Evolutionary conservation across 768 basidiomycete species (phyloP).

Genomic region (Rhizopogon sp.): DNA sequence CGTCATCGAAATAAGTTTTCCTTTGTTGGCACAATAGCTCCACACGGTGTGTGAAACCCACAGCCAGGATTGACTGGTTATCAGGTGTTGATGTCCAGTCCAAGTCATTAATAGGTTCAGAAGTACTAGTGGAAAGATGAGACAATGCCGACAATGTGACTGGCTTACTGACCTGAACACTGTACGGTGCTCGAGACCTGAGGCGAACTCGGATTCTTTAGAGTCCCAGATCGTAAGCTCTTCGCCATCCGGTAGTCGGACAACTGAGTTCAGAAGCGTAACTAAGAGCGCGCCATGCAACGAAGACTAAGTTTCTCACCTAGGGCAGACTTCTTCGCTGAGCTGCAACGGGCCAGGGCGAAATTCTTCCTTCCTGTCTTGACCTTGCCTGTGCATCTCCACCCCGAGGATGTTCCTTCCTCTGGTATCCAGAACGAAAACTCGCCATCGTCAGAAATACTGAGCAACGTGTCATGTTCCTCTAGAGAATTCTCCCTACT

Average conservation of each 20-base stretch:
- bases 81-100: constrained; percentile 94
- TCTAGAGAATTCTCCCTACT: constrained; percentile 40
- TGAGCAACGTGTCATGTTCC: constrained; percentile 71
- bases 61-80: constrained; percentile 84
- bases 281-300: not conserved
- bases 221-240: constrained; percentile 97
- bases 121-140: constrained; percentile 13
- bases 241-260: constrained; percentile 51
- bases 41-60: constrained; percentile 76
- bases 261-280: constrained; percentile 40
- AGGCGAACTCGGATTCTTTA: constrained; percentile 87
- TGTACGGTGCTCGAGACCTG: constrained; percentile 75
- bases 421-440: constrained; percentile 85
- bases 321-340: constrained; percentile 86
- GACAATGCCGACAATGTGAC: not conserved
- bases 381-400: constrained; percentile 72
- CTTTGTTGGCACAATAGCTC: constrained; percentile 91
- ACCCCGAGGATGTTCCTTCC: constrained; percentile 29
- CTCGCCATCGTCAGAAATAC: constrained; percentile 70
- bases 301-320: constrained; percentile 40
- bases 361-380: constrained; percentile 65
- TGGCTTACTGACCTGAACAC: constrained; percentile 48
- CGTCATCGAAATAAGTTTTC: constrained; percentile 85
- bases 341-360: constrained; percentile 77
- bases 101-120: constrained; percentile 70